phyloP scores from a whole-genome alignment of 2,329 filamentous ascomycete species.

The Volutella citrinella region DNA sequence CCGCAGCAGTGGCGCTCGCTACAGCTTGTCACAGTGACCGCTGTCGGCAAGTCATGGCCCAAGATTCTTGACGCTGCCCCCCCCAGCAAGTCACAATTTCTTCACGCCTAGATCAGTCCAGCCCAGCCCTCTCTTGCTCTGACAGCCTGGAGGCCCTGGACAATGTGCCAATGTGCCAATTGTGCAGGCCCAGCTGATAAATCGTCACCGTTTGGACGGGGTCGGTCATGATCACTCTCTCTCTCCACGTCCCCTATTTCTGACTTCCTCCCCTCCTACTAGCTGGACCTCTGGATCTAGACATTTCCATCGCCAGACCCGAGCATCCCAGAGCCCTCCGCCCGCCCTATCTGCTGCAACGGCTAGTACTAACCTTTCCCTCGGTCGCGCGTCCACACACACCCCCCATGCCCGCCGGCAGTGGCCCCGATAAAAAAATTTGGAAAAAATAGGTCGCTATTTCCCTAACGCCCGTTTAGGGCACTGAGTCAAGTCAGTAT shows the following conservation, averaged over 20 bases:
- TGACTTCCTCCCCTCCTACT: background rate
- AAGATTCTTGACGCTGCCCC: conserved; percentile 15
- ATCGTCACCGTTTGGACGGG: conserved; percentile 15
- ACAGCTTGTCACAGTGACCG: conserved; percentile 10
- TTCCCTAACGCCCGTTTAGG: conserved; percentile 33
- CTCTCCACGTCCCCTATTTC: background rate
- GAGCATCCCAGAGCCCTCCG: background rate
- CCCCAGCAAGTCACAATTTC: conserved; percentile 20
- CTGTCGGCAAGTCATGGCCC: conserved; percentile 6
- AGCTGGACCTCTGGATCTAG: background rate
- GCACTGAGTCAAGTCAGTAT: conserved; percentile 30
- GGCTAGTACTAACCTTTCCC: conserved; percentile 12
- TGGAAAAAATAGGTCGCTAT: conserved; percentile 12
- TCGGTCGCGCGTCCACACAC: conserved; percentile 19
- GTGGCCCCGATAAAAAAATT: conserved; percentile 27
- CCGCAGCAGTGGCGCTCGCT: background rate
- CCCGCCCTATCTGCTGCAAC: background rate
- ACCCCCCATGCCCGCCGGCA: conserved; percentile 21
- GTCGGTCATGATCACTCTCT: conserved; percentile 3
- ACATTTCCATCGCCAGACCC: background rate
- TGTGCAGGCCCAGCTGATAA: conserved; percentile 27
- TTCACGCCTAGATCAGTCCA: conserved; percentile 6
- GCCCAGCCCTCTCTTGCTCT: conserved; percentile 4
- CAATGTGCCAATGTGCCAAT: conserved; percentile 9
- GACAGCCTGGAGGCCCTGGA: conserved; percentile 1